Evolutionary conservation across 495 filamentous ascomycete genomes (phyloP), one percentile per base, ranked within the genome.

Genomic region (Trypethelium eluteriae): DNA sequence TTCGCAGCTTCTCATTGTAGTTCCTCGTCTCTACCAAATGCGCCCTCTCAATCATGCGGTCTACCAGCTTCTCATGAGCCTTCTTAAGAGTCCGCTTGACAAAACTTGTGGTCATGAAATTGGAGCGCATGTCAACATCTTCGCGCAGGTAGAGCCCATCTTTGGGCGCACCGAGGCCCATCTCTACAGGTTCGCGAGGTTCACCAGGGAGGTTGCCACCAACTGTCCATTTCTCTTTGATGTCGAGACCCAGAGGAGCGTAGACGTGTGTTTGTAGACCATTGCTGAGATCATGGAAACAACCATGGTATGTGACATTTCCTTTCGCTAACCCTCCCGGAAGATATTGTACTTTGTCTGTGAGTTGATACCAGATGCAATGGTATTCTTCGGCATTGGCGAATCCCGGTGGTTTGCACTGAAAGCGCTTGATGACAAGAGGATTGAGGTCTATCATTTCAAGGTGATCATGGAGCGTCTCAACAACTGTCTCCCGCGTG

Each of bases 381-480:
- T 85, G 79, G 61, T 77, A 82, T 75, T 92, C 88, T 67, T 94
- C 90, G 7, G 83, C 74, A 5, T 79, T 70, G 6, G 88, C 85
- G 72, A 86, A 80, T 12, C 78, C 71, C 0, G 89, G 89, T 0
- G 88, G 79, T 34, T 80, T 80, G 74, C 87, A 87, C 0, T 81
- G 81, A 65, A 86, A 81, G 49, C 88, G 83, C 46, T 87, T 83
- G 57, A 87, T 83, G 62, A 94, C 89, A 6, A 93, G 81, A 0
- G 90, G 90, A 74, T 92, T 94, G 36, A 92, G 79, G 53, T 90
- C 86, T 70, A 93, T 93, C 83, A 94, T 92, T 66, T 85, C 85
- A 49, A 79, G 74, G 72, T 92, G 89, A 71, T 85, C 82, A 75
- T 90, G 88, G 5, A 93, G 82, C 32, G 87, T 87, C 36, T 83